Evolutionary conservation across 2,329 filamentous ascomycete species (phyloP).

Genomic region (Purpureocillium lavendulum): DNA sequence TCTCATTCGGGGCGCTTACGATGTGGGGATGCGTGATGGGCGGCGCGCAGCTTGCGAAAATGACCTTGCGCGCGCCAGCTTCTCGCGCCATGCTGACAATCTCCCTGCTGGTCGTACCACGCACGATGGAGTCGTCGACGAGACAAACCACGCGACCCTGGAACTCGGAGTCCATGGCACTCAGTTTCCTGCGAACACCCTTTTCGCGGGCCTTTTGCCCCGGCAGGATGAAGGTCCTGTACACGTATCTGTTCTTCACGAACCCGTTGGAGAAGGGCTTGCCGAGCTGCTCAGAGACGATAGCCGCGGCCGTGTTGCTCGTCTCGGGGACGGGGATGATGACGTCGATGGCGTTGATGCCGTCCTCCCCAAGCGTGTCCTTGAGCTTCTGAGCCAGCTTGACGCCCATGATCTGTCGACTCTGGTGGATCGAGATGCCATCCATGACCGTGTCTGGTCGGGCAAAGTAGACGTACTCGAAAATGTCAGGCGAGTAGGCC

Average conservation of each 20-base stretch:
- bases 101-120: slow-evolving; percentile 30
- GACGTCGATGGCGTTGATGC: slow-evolving; percentile 68
- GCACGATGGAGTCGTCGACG: slow-evolving; percentile 84
- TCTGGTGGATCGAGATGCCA: slow-evolving; percentile 78
- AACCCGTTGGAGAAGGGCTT: slow-evolving; percentile 77
- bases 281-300: slow-evolving; percentile 64
- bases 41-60: slow-evolving; percentile 76
- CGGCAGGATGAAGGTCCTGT: slow-evolving; percentile 71
- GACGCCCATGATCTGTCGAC: slow-evolving; percentile 78
- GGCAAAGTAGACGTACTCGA: slow-evolving; percentile 84
- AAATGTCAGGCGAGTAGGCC: slow-evolving; percentile 68
- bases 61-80: slow-evolving; percentile 71
- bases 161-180: slow-evolving; percentile 80
- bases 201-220: slow-evolving; percentile 74
- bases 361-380: slow-evolving; percentile 57
- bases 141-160: slow-evolving; percentile 70
- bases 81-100: slow-evolving; percentile 64
- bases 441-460: slow-evolving; percentile 77
- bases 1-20: slow-evolving; percentile 39
- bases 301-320: slow-evolving; percentile 70
- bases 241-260: slow-evolving; percentile 84
- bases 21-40: slow-evolving; percentile 82
- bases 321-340: slow-evolving; percentile 73
- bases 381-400: slow-evolving; percentile 69
- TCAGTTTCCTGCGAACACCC: slow-evolving; percentile 83